Conservation (phyloP, 2,329 filamentous ascomycete species). For the Fusarium pseudocircinatum region DNA sequence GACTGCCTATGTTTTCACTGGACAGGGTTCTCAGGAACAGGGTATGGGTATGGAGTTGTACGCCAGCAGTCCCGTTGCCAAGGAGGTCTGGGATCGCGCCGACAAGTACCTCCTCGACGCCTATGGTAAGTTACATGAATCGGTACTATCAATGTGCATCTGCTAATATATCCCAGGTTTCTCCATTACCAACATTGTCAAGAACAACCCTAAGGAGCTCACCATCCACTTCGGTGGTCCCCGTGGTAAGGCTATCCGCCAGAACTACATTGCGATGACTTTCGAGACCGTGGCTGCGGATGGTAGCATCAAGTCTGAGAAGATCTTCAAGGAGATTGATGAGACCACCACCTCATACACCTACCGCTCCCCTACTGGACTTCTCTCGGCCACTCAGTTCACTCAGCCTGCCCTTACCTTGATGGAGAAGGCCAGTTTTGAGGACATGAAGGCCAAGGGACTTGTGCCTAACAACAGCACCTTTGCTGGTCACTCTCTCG, state of each 20-base stretch:
- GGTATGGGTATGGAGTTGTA: slow-evolving; percentile 99
- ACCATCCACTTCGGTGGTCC: slow-evolving; percentile 98
- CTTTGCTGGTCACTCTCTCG: slow-evolving; percentile 96
- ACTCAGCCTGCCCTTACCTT: slow-evolving; percentile 96
- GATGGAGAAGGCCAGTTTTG: slow-evolving; percentile 99
- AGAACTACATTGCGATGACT: slow-evolving; percentile 99
- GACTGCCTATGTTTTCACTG: slow-evolving; percentile 97
- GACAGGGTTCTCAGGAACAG: slow-evolving; percentile 97
- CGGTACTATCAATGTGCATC: not conserved
- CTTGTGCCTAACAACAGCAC: slow-evolving; percentile 95
- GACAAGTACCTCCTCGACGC: slow-evolving; percentile 99
- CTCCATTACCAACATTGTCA: slow-evolving; percentile 98
- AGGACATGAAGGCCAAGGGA: slow-evolving; percentile 98
- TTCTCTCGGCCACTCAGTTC: slow-evolving; percentile 97
- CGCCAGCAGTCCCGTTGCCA: slow-evolving; percentile 89
- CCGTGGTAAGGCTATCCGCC: slow-evolving; percentile 94
- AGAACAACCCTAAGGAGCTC: slow-evolving; percentile 99
- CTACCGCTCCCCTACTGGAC: slow-evolving; percentile 91
- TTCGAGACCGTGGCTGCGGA: slow-evolving; percentile 97
- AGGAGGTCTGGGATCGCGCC: slow-evolving; percentile 97
- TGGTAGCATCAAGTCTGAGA: slow-evolving; percentile 95
- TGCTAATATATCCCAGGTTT: slow-evolving; percentile 67
- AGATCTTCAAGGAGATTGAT: slow-evolving; percentile 98
- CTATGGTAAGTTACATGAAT: slow-evolving; percentile 73
- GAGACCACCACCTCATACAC: slow-evolving; percentile 96